Percentiles rank a stretch among this genome's conserved stretches.
Evolutionary conservation across 2,329 filamentous ascomycete genomes (phyloP).

Genomic region (Chaetomium strumarium): DNA sequence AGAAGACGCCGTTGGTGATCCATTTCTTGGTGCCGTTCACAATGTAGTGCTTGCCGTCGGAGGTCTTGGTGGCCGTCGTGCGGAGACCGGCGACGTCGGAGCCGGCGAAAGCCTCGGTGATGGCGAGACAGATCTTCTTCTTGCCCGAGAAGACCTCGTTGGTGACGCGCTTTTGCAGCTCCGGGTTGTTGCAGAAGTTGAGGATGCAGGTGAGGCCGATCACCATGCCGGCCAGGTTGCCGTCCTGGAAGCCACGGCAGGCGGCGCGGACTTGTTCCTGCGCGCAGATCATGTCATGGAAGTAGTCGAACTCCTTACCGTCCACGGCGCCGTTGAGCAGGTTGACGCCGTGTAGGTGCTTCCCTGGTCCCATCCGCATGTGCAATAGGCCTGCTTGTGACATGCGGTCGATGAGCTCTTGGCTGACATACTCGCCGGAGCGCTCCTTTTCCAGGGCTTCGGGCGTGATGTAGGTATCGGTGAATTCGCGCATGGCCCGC

Average conservation of each 20-base stretch:
- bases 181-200: slow-evolving; percentile 66
- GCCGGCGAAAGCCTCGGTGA: slow-evolving; percentile 84
- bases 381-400: slow-evolving; percentile 66
- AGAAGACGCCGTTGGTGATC: slow-evolving; percentile 77
- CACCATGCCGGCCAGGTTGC: slow-evolving; percentile 80
- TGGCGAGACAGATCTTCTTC: slow-evolving; percentile 85
- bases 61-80: slow-evolving; percentile 71
- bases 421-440: slow-evolving; percentile 64
- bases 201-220: slow-evolving; percentile 75
- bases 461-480: slow-evolving; percentile 62
- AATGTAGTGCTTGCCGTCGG: slow-evolving; percentile 67
- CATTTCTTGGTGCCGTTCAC: slow-evolving; percentile 76
- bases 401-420: slow-evolving; percentile 73
- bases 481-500: slow-evolving; percentile 65
- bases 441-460: slow-evolving; percentile 73
- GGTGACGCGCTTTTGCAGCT: slow-evolving; percentile 60
- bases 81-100: slow-evolving; percentile 74
- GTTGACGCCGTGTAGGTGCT: slow-evolving; percentile 67
- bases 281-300: slow-evolving; percentile 71
- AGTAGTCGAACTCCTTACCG: slow-evolving; percentile 79
- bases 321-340: slow-evolving; percentile 65
- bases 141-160: slow-evolving; percentile 69
- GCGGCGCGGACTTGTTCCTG: slow-evolving; percentile 69
- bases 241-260: slow-evolving; percentile 77
- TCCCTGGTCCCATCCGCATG: slow-evolving; percentile 78